These are phyloP conservation scores for Beauveria pseudobassiana DNA, from an alignment of 2,329 filamentous ascomycete genomes.

Conservation along the genomic window DNA sequence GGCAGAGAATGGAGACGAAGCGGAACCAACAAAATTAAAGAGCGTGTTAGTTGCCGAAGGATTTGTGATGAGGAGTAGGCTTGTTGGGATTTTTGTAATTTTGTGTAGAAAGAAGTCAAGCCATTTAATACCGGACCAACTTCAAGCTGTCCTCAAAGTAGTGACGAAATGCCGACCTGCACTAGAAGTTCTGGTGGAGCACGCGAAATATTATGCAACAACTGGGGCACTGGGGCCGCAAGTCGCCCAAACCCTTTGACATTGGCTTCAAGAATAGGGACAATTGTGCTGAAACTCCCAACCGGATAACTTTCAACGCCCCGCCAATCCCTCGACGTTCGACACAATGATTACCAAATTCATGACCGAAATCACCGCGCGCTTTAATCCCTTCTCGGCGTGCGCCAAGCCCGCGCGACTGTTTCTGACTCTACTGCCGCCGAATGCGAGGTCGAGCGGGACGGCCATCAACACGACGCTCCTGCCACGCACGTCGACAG, in stretches of 20 bases:
- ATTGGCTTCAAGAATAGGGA: neutral
- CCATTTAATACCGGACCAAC: neutral
- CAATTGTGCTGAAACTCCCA: neutral
- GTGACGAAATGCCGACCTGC: conserved; percentile 6
- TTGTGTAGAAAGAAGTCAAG: neutral
- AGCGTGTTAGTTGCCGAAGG: too few relatives aligned
- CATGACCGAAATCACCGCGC: conserved; percentile 74
- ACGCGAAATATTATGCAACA: conserved; percentile 10
- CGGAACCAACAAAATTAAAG: too few relatives aligned
- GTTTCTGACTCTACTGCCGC: conserved; percentile 78
- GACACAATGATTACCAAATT: conserved; percentile 73
- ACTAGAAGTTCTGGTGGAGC: neutral
- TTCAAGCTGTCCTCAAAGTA: conserved; percentile 2
- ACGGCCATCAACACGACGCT: conserved; percentile 75
- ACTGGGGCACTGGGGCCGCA: neutral
- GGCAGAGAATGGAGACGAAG: neutral
- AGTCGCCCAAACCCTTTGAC: too few relatives aligned
- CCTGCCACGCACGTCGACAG: conserved; percentile 60
- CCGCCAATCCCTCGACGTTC: neutral
- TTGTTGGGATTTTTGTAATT: neutral
- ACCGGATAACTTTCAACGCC: too few relatives aligned
- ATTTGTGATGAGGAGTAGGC: neutral
- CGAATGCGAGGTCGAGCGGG: conserved; percentile 62
- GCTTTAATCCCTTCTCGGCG: conserved; percentile 86
- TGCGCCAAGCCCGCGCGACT: conserved; percentile 76